Conservation (phyloP, 352 stramenopile genomes). For the Pythium myriotylum region DNA sequence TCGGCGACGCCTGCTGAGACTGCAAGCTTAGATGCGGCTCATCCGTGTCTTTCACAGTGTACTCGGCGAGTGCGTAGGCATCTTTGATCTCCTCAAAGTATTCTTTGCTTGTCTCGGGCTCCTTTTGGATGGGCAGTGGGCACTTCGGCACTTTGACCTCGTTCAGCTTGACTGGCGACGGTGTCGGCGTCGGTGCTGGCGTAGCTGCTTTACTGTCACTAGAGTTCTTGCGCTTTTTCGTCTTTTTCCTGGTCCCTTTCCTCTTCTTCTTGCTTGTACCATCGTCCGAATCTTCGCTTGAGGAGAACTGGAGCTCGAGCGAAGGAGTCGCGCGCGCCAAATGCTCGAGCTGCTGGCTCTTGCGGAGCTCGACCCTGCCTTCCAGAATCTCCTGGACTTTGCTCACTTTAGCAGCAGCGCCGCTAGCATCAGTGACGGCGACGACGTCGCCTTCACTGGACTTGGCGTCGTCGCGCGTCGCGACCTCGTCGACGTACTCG, state of each 20-base stretch:
- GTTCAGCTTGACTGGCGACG: conserved; percentile 34
- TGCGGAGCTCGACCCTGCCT: conserved; percentile 20
- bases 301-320: conserved; percentile 34
- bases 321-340: background rate
- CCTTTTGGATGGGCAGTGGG: background rate
- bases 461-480: background rate
- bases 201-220: conserved; percentile 18
- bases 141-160: conserved; percentile 36
- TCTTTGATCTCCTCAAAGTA: conserved; percentile 61
- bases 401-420: conserved; percentile 2
- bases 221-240: conserved; percentile 31
- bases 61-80: conserved; percentile 44
- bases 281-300: conserved; percentile 37
- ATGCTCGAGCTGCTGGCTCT: conserved; percentile 18
- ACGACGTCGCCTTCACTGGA: background rate
- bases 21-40: conserved; percentile 17
- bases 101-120: conserved; percentile 29
- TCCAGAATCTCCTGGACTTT: conserved; percentile 32
- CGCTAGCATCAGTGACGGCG: background rate
- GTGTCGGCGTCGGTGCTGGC: conserved; percentile 20
- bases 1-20: background rate
- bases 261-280: conserved; percentile 35
- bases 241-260: conserved; percentile 46
- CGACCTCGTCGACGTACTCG: conserved; percentile 29
- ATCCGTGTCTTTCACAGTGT: conserved; percentile 33